These are phyloP conservation scores for Termitomyces eurrhizus DNA, from an alignment of 768 basidiomycete genomes.

Conservation along the genomic window DNA sequence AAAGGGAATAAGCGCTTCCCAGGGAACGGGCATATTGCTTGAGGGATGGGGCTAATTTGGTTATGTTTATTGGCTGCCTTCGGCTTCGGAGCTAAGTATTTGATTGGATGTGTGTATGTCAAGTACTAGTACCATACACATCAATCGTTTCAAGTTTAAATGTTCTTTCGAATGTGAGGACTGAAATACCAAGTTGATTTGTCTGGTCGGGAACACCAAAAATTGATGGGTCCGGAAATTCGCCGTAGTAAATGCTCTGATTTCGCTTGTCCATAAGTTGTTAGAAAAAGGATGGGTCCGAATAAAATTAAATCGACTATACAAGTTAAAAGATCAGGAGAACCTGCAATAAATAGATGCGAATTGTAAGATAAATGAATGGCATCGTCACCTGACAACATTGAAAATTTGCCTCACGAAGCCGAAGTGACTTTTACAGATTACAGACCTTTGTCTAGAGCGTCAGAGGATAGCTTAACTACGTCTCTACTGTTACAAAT, in stretches of 20 bases:
- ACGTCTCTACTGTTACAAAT: not conserved
- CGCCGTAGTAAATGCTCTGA: not conserved
- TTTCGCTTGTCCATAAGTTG: not conserved
- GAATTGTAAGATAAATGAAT: not conserved
- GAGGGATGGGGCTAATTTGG: slow-evolving; percentile 10
- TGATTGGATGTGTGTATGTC: not conserved
- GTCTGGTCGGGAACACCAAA: too few relatives aligned
- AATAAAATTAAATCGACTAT: not conserved
- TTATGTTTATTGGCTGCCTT: slow-evolving; percentile 5
- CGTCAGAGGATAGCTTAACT: not conserved
- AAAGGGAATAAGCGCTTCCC: slow-evolving; percentile 96
- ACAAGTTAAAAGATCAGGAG: not conserved
- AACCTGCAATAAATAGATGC: not conserved
- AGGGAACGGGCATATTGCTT: slow-evolving; percentile 84
- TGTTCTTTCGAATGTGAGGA: too few relatives aligned
- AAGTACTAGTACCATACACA: too few relatives aligned
- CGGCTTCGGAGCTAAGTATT: not conserved
- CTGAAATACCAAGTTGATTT: too few relatives aligned
- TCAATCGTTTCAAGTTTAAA: too few relatives aligned
- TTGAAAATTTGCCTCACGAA: not conserved
- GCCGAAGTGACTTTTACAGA: too few relatives aligned
- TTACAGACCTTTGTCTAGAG: not conserved
- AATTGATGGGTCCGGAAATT: not conserved
- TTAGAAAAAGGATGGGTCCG: not conserved
- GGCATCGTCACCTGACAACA: too few relatives aligned